phyloP scores from a whole-genome alignment of 2,329 filamentous ascomycete species.

The Anisogramma anomala region DNA sequence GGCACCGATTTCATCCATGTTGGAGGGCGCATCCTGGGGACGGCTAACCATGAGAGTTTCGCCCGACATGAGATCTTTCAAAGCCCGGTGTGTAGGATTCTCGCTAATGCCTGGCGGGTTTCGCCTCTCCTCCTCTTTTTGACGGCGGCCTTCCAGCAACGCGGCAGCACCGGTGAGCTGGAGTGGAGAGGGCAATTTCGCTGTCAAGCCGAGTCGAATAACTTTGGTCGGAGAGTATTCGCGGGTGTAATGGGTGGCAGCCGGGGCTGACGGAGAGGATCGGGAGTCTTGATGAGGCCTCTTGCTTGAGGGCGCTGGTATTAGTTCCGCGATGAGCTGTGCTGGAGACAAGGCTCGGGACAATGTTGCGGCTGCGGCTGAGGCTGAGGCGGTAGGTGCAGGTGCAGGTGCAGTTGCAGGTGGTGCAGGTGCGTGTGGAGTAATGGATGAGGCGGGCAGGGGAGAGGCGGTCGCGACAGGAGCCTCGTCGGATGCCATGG shows the following conservation, averaged over 20 bases:
- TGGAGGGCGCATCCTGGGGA: slow-evolving; percentile 37
- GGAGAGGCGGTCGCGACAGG: slow-evolving; percentile 41
- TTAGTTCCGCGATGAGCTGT: slow-evolving; percentile 28
- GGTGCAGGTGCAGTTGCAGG: too few species aligned
- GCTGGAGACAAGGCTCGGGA: slow-evolving; percentile 28
- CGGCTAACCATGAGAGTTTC: slow-evolving; percentile 43
- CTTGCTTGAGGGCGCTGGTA: slow-evolving; percentile 31
- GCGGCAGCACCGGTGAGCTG: slow-evolving; percentile 42
- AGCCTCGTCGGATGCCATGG: slow-evolving; percentile 44
- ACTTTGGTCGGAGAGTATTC: slow-evolving; percentile 43
- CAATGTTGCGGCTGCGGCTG: slow-evolving; percentile 23
- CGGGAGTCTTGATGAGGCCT: slow-evolving; percentile 37
- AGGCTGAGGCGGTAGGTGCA: slow-evolving; percentile 19
- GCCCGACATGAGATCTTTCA: slow-evolving; percentile 43
- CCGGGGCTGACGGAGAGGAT: slow-evolving; percentile 18
- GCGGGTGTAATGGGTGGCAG: slow-evolving; percentile 21
- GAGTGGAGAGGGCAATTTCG: slow-evolving; percentile 31
- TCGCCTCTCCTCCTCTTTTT: slow-evolving; percentile 32
- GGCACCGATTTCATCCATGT: slow-evolving; percentile 15
- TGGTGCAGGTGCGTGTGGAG: slow-evolving; percentile 20
- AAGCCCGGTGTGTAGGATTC: slow-evolving; percentile 40
- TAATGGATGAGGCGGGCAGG: slow-evolving; percentile 23
- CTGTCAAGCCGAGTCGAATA: slow-evolving; percentile 33
- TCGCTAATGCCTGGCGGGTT: slow-evolving; percentile 36
- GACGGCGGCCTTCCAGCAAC: slow-evolving; percentile 40